phyloP scores from a whole-genome alignment of 192 early-diverging fungal species.

The Linnemannia exigua region DNA sequence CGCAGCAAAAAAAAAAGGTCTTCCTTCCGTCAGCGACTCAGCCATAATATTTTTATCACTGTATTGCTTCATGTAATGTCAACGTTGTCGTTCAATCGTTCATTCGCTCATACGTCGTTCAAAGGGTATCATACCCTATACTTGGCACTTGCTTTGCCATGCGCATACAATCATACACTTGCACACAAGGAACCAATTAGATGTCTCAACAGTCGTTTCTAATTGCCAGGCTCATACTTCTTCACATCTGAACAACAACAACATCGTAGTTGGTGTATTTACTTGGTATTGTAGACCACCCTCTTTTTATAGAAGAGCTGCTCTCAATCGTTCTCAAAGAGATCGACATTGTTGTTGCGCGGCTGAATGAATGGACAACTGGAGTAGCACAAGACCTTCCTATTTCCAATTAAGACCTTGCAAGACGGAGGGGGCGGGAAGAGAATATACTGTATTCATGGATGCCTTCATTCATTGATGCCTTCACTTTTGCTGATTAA shows the following conservation, averaged over 20 bases:
- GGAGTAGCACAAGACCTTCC: not conserved
- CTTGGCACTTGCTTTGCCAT: not conserved
- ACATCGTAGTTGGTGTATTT: not conserved
- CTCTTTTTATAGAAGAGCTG: not conserved
- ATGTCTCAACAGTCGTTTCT: not conserved
- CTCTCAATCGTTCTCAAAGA: not conserved
- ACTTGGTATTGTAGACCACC: not conserved
- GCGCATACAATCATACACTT: not conserved
- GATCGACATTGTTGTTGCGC: not conserved
- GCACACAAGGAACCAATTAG: not conserved
- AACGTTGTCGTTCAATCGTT: not conserved
- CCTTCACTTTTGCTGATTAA: no score
- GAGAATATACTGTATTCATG: no score
- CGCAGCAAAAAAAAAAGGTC: constrained; percentile 1
- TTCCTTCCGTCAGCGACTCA: not conserved
- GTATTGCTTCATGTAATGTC: no score
- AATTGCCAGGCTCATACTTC: not conserved
- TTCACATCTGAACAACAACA: not conserved
- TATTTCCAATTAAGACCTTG: no score
- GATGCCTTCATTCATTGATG: no score
- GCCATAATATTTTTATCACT: not conserved
- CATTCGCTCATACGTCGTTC: not conserved
- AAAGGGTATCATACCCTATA: not conserved
- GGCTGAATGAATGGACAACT: not conserved
- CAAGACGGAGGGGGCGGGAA: not conserved